phyloP scores from a whole-genome alignment of 2,329 filamentous ascomycete species.

The Trichoderma simmonsii region DNA sequence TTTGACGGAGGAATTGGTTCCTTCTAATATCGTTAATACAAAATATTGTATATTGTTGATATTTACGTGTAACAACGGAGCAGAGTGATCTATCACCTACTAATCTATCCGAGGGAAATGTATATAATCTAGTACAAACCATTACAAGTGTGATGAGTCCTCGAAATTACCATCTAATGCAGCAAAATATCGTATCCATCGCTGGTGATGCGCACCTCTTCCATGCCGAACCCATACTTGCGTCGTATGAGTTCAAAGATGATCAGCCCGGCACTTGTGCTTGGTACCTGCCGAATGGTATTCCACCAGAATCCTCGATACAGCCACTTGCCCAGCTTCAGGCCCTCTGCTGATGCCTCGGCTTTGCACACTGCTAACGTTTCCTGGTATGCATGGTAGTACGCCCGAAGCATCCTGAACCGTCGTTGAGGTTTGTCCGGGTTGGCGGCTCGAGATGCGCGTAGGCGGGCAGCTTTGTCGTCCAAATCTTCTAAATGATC shows the following conservation, averaged over 20 bases:
- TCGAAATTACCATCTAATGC: constrained; percentile 23
- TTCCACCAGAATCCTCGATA: constrained; percentile 71
- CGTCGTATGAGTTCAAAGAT: constrained; percentile 74
- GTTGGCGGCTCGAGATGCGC: constrained; percentile 30
- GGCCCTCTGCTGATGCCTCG: constrained; percentile 54
- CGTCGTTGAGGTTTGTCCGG: constrained; percentile 34
- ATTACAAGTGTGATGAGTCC: neutral
- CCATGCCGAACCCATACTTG: constrained; percentile 64
- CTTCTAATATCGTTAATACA: neutral
- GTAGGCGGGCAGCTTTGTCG: constrained; percentile 51
- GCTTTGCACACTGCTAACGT: constrained; percentile 59
- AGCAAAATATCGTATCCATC: constrained; percentile 72
- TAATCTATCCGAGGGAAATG: neutral
- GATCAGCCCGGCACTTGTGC: constrained; percentile 72
- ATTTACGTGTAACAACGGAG: neutral
- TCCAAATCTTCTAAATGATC: constrained; percentile 71
- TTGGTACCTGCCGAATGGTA: constrained; percentile 70
- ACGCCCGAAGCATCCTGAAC: constrained; percentile 59
- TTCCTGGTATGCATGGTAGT: constrained; percentile 68
- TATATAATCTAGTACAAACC: constrained; percentile 14
- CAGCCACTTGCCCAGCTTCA: constrained; percentile 59
- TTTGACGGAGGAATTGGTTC: neutral
- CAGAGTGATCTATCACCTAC: neutral
- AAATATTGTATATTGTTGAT: neutral
- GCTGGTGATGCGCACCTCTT: constrained; percentile 61